These are phyloP conservation scores for Beauveria scarabaeidicola DNA, from an alignment of 2,329 filamentous ascomycete genomes.

Conservation along the genomic window DNA sequence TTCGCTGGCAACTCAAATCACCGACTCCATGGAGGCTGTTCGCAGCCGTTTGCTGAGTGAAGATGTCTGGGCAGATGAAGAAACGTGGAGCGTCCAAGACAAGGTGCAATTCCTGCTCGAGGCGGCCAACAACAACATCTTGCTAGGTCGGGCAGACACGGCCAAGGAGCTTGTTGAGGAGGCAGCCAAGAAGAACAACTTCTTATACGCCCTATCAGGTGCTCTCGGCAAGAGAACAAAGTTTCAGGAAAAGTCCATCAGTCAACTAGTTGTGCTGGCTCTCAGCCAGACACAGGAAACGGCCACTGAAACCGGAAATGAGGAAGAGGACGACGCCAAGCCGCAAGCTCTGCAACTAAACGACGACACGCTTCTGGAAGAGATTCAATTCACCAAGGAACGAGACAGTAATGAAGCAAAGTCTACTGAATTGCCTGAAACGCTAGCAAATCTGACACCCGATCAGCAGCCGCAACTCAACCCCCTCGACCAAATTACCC, in stretches of 20 bases:
- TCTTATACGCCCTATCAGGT: constrained; percentile 77
- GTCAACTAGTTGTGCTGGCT: constrained; percentile 85
- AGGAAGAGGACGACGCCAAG: constrained; percentile 22
- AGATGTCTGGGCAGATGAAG: constrained; percentile 29
- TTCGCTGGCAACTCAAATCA: constrained; percentile 42
- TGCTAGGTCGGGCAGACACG: constrained; percentile 72
- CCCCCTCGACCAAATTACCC: constrained; percentile 80
- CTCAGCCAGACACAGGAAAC: constrained; percentile 50
- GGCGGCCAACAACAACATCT: constrained; percentile 71
- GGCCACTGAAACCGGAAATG: constrained; percentile 4
- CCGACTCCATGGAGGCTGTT: constrained; percentile 33
- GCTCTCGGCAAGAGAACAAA: constrained; percentile 77
- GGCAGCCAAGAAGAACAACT: constrained; percentile 58
- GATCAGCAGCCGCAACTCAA: constrained; percentile 74
- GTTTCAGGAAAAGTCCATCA: constrained; percentile 71
- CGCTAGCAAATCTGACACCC: constrained; percentile 59
- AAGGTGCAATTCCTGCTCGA: constrained; percentile 70
- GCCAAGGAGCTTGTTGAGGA: constrained; percentile 62
- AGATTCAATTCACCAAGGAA: constrained; percentile 66
- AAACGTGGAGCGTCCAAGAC: constrained; percentile 37
- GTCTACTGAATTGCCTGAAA: constrained; percentile 43
- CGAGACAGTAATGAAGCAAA: constrained; percentile 30
- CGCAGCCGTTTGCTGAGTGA: constrained; percentile 28
- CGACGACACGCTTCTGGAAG: constrained; percentile 86
- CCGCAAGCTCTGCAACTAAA: constrained; percentile 73